phyloP scores from a whole-genome alignment of 2,329 filamentous ascomycete genomes.

The Chaetomium strumarium region DNA sequence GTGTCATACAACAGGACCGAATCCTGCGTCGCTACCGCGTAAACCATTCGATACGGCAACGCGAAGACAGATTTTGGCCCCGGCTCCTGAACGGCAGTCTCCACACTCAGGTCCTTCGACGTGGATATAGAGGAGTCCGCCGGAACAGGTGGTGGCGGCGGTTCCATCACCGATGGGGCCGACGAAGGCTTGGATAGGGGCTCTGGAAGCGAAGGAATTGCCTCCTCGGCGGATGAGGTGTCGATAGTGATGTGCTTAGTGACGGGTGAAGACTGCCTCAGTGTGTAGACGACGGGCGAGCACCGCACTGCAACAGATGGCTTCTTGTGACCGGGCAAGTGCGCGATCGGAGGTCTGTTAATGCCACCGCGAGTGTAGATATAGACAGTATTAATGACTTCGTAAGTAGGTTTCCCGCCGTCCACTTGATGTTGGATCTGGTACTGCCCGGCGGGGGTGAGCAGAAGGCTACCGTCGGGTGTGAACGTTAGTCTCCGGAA shows the following conservation, averaged over 20 bases:
- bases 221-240: conserved; percentile 79
- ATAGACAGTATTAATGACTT: conserved; percentile 95
- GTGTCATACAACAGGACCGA: conserved; percentile 94
- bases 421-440: conserved; percentile 66
- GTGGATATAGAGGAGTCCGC: conserved; percentile 47
- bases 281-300: conserved; percentile 81
- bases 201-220: conserved; percentile 78
- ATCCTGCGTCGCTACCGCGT: conserved; percentile 95
- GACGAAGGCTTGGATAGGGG: conserved; percentile 61
- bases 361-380: conserved; percentile 95
- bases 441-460: conserved; percentile 94
- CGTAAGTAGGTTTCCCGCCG: conserved; percentile 70
- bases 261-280: conserved; percentile 60
- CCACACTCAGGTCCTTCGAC: conserved; percentile 43
- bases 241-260: conserved; percentile 93
- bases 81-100: conserved; percentile 45
- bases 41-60: conserved; percentile 88
- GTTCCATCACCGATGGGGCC: conserved; percentile 67
- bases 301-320: conserved; percentile 94
- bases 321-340: conserved; percentile 95
- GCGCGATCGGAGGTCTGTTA: conserved; percentile 91
- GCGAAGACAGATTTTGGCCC: conserved; percentile 69
- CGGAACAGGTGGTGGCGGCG: conserved; percentile 58
- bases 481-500: conserved; percentile 92
- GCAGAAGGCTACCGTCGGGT: conserved; percentile 85